Evolutionary conservation across 345 rosid genomes (phyloP).

Genomic region (Camelina neglecta): DNA sequence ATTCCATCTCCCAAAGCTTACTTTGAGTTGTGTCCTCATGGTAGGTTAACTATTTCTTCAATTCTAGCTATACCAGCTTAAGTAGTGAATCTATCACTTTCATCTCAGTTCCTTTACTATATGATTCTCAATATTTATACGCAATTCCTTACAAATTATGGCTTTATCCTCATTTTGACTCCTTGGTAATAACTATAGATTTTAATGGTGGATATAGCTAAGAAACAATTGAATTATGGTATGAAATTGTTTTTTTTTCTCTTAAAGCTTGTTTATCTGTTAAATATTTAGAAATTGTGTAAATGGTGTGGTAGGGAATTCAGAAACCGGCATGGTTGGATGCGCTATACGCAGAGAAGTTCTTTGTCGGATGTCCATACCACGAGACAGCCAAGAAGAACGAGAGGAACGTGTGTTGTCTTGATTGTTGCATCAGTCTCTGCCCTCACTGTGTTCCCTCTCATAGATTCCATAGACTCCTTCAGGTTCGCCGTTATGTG

Average conservation of each 20-base stretch:
- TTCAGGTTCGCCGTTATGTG: constrained; percentile 93
- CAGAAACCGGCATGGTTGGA: constrained; percentile 94
- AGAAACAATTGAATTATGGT: constrained; percentile 29
- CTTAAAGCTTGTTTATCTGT: not conserved
- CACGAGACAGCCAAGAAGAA: constrained; percentile 91
- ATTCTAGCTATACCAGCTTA: constrained; percentile 2
- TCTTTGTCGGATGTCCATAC: constrained; percentile 73
- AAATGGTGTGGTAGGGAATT: constrained; percentile 57
- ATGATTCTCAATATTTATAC: constrained; percentile 11
- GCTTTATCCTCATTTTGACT: no score
- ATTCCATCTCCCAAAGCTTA: constrained; percentile 35
- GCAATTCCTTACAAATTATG: not conserved
- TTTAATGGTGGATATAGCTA: constrained; percentile 1
- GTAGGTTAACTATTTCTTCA: constrained; percentile 45
- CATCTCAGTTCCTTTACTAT: constrained; percentile 1
- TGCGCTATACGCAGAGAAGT: constrained; percentile 78
- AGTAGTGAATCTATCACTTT: constrained; percentile 15
- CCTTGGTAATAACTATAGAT: not conserved
- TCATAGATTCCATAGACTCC: constrained; percentile 88
- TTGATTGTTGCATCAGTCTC: constrained; percentile 88
- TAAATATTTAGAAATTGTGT: not conserved
- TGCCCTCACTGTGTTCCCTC: constrained; percentile 94
- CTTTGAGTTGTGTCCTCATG: constrained; percentile 52
- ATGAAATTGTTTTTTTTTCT: not conserved
- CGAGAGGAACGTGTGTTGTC: constrained; percentile 87